Evolutionary conservation across 208 protist genomes (phyloP), one percentile per base, ranked within the genome.

Genomic region (Zelonia costaricensis): DNA sequence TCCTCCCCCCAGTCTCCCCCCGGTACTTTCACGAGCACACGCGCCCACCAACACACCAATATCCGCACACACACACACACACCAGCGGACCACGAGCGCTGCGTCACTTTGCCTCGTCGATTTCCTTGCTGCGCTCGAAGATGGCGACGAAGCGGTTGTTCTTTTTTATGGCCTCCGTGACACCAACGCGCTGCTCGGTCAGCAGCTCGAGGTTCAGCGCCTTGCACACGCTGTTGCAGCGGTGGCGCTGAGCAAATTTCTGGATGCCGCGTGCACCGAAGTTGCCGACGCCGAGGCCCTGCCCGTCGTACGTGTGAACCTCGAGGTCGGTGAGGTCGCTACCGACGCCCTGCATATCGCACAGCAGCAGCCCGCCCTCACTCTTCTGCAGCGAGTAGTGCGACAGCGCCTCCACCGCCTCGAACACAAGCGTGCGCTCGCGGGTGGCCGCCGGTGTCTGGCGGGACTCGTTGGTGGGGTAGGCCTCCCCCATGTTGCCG

Each of bases 321-420:
- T 93, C 81, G 4, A 85, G 78, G 52, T 93, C 86, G 28, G 86
- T 93, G 22, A 89, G 73, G 4, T 76, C 36, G 63, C 58, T 75
- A 12, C 55, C 59, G 3, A 91, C 83, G 15, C 86, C 86, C 48
- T 93, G 86, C 20, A 93, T 69, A 44, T 93, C 86, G 60, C 80
- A 88, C 13, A 93, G 48, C 13, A 93, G 67, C 65, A 88, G 39
- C 0, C 60, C 64, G 13, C 76, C 74, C 12, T 70, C 74, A 28
- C 78, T 84, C 42, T 65, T 61, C n/a, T 67, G 25, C 23, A 85
- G 74, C 6, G 83, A 86, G 59, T 84, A 93, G 69, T 93, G 86
- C 20, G 80, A 85, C 35, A 93, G 81, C 0, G 86, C 86, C 75
- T 96, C 86, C 8, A 91, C 84, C 9, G 82, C 80, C 35, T 84